phyloP scores from a whole-genome alignment of 2,329 filamentous ascomycete species.

The Exophiala spinifera region DNA sequence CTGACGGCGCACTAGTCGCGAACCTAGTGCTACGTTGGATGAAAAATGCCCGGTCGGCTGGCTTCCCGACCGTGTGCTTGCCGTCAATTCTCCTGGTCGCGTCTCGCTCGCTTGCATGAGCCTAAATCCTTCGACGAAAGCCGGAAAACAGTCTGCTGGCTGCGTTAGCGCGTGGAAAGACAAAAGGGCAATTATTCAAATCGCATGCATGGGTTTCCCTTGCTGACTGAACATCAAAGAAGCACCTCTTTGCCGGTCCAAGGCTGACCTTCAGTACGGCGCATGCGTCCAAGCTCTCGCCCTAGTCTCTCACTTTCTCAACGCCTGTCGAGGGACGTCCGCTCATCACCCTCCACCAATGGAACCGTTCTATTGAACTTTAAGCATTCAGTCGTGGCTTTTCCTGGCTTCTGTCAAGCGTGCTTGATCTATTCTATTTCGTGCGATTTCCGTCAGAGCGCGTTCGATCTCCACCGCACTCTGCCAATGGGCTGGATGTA shows the following conservation, averaged over 20 bases:
- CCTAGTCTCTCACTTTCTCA: neutral
- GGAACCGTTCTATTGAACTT: neutral
- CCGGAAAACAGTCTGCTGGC: no score
- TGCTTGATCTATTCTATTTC: neutral
- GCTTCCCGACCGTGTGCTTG: no score
- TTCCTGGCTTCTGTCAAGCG: neutral
- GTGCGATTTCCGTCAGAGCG: no score
- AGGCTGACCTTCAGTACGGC: neutral
- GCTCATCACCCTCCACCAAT: neutral
- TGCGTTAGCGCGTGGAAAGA: no score
- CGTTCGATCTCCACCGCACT: neutral
- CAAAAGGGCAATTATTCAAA: no score
- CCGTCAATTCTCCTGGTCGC: neutral
- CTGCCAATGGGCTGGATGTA: neutral
- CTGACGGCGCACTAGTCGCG: slow-evolving; percentile 6
- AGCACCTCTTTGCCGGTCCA: neutral
- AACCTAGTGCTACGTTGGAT: no score
- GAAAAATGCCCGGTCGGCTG: no score
- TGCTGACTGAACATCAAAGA: neutral
- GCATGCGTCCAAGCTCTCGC: neutral
- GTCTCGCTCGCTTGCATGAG: neutral
- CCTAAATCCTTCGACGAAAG: neutral
- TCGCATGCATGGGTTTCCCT: neutral
- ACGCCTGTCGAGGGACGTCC: neutral
- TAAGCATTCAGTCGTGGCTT: neutral